Conservation (phyloP, 495 filamentous ascomycete species). For the Tuber borchii region DNA sequence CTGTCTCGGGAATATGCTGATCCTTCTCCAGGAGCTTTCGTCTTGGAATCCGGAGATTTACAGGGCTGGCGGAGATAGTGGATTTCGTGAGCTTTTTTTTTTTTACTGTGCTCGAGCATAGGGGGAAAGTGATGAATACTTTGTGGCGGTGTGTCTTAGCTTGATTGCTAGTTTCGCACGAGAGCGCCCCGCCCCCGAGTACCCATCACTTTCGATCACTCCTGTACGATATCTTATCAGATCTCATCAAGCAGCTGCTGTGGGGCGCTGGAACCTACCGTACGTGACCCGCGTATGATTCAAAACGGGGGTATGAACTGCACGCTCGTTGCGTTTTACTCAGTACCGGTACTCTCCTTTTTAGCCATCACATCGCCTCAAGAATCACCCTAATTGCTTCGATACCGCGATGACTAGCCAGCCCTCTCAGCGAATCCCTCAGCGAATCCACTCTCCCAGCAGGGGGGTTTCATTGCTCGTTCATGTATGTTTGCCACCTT, state of each 20-base stretch:
- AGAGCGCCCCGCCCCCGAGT: too few relatives aligned
- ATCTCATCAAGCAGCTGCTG: not conserved
- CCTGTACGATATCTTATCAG: not conserved
- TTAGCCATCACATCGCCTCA: not conserved
- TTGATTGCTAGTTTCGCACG: too few relatives aligned
- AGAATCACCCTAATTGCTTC: not conserved
- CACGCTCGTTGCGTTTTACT: not conserved
- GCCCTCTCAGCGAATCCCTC: constrained; percentile 45
- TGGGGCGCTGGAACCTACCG: not conserved
- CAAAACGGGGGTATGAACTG: not conserved
- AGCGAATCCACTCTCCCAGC: constrained; percentile 60
- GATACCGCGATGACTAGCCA: not conserved
- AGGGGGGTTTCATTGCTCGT: constrained; percentile 60
- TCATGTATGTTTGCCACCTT: constrained; percentile 51
- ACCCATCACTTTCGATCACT: too few relatives aligned
- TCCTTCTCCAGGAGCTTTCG: too few relatives aligned
- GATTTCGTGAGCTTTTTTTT: too few relatives aligned
- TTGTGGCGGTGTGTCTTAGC: too few relatives aligned
- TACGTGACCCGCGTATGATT: not conserved
- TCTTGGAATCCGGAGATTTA: too few relatives aligned
- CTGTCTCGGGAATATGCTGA: too few relatives aligned
- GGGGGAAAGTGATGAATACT: too few relatives aligned
- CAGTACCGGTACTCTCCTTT: not conserved
- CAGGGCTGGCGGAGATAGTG: too few relatives aligned
- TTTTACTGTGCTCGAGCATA: too few relatives aligned